Base-by-base conservation (phyloP, 108 stramenopile genomes). In the Nitzschia sp. region DNA sequence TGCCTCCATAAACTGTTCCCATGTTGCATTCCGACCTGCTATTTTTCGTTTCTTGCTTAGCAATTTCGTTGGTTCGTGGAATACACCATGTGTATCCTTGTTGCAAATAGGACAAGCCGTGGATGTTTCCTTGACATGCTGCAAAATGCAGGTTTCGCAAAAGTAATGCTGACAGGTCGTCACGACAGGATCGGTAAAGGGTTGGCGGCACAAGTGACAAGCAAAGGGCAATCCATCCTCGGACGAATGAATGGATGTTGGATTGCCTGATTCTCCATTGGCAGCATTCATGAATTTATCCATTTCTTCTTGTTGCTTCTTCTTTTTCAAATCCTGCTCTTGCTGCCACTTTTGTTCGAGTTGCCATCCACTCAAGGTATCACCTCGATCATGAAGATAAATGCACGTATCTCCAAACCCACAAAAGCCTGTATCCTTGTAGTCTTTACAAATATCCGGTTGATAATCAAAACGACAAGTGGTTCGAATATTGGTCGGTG, bases 371-470 rank as follows among this genome's bases (percentile, higher is more conserved):
- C 77, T 80, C 75, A 95, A 83, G 20, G 90, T 95, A 71, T 96
- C 91, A 12, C 95, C 93, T 22, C 98, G 80, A 73, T 98, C 97
- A 78, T 99, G 98, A 41, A 99, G 63, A 79, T 96, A 99, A 61
- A 96, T 98, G 55, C 98, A 99, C 10, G 86, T 92, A 70, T 99
- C 98, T 0, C 98, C 98, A 73, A 92, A 99, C 12, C 98, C 98
- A 67, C 98, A 99, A 79, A 96, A 99, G 42, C 98, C 98, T 1
- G 98, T 99, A 43, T 98, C 96, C 55, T 97, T 97, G 79, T 97
- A 99, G 59, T 99, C 98, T 70, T 99, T 99, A 82, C 98, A 99
- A 60, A 99, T 92, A 70, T 97, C 97, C 0, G 97, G 97, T 76
- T 98, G 96, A 71, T 98, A 98, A 68, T 99, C 98, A 70, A 98